Base-by-base conservation (phyloP, 2,329 filamentous ascomycete genomes). In the Aspergillus amoenus region DNA sequence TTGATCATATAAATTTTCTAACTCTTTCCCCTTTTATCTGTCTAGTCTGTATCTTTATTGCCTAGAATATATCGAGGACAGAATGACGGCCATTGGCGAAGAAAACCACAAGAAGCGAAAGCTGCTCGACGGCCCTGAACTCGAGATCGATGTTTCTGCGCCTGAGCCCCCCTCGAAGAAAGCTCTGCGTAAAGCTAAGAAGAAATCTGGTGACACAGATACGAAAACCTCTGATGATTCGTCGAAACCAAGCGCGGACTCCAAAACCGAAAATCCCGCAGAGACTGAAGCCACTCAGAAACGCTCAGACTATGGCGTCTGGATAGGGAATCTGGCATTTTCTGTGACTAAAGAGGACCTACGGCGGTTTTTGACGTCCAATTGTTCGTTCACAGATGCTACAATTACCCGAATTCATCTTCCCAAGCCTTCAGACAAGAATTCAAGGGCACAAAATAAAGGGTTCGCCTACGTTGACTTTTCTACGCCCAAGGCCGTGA, bases 381-480 rank as follows among this genome's bases (percentile, higher is more conserved):
- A 87, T 48, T 87, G 85, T 59, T 78, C 81, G 55, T 85, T 91
- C 61, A 78, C 83, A 30, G 82, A 86, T 55, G 83, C 86, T 48
- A 84, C 87, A 60, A 94, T 99, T 64, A 96, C 92, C 1, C 84
- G 94, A 59, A 80, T 97, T 51, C 88, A 97, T 74, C 79, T 97
- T 69, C 93, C 93, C 1, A 83, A 78, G 21, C 79, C 81, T 3
- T 68, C 78, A 7, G 81, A 79, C 57, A 88, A 83, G 51, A 69
- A 68, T 57, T 70, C 72, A 34, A 84, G 81, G 66, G 76, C 82
- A 21, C 80, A 87, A 66, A 99, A 97, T 79, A 93, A 89, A 76
- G 95, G 94, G 15, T 99, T 97, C 71, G 94, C 94, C 54, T 99
- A 99, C 70, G 87, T 99, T 62, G 95, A 99, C 73, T 96, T 99